These are phyloP conservation scores for Hymenoscyphus repandus DNA, from an alignment of 2,329 filamentous ascomycete species.

Conservation along the genomic window DNA sequence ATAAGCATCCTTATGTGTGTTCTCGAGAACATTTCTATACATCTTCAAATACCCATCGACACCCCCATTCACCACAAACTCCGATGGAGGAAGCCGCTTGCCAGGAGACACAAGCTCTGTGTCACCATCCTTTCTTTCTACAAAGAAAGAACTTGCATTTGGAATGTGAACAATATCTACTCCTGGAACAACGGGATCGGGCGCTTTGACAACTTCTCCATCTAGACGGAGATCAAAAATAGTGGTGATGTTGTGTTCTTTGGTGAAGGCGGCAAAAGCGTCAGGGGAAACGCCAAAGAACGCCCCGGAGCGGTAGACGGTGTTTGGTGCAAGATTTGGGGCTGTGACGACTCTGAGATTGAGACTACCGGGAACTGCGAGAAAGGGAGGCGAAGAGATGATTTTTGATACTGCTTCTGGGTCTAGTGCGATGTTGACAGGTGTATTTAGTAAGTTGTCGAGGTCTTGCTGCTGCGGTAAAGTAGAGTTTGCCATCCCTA, in stretches of 20 bases:
- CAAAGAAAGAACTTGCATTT: slow-evolving; percentile 23
- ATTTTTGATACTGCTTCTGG: background rate
- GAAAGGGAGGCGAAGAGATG: slow-evolving; percentile 14
- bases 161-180: slow-evolving; percentile 43
- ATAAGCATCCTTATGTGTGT: slow-evolving; percentile 38
- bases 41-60: slow-evolving; percentile 40
- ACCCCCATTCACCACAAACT: slow-evolving; percentile 42
- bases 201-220: slow-evolving; percentile 37
- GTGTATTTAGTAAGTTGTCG: background rate
- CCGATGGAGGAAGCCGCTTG: slow-evolving; percentile 27
- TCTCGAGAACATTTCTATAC: slow-evolving; percentile 42
- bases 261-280: slow-evolving; percentile 2
- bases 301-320: slow-evolving; percentile 14
- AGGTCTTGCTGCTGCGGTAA: background rate
- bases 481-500: background rate
- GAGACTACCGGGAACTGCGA: slow-evolving; percentile 10
- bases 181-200: slow-evolving; percentile 40
- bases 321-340: slow-evolving; percentile 3
- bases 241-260: slow-evolving; percentile 13
- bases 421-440: background rate
- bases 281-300: slow-evolving; percentile 6
- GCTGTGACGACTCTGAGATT: slow-evolving; percentile 16
- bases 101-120: background rate
- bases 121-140: background rate
- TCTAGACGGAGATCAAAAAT: slow-evolving; percentile 48